These are phyloP conservation scores for Zygosaccharomyces lentus DNA, from an alignment of 805 yeast species.

Conservation along the genomic window DNA sequence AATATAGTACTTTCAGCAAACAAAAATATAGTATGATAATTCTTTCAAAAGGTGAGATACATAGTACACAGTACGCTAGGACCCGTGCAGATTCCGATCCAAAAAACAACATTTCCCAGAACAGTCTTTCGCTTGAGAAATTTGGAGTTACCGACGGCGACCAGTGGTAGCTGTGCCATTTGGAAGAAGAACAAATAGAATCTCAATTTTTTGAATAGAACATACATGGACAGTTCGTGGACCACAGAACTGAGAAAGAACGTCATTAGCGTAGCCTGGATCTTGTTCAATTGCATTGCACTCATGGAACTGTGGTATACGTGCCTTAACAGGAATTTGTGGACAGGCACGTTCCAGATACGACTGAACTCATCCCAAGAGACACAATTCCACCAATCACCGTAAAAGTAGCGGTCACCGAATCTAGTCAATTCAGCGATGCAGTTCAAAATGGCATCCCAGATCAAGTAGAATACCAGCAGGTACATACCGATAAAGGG, in stretches of 20 bases:
- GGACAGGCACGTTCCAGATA: slow-evolving; percentile 94
- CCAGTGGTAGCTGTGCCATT: slow-evolving; percentile 82
- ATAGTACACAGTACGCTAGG: slow-evolving; percentile 85
- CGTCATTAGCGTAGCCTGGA: slow-evolving; percentile 69
- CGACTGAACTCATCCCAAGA: slow-evolving; percentile 93
- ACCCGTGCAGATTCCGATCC: slow-evolving; percentile 88
- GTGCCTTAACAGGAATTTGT: slow-evolving; percentile 81
- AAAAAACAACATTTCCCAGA: slow-evolving; percentile 77
- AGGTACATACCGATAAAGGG: slow-evolving; percentile 73
- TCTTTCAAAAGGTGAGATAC: slow-evolving; percentile 62
- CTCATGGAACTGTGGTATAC: slow-evolving; percentile 90
- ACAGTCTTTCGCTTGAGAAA: slow-evolving; percentile 52
- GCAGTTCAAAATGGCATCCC: slow-evolving; percentile 91
- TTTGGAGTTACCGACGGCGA: slow-evolving; percentile 55
- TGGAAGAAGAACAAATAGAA: slow-evolving; percentile 79
- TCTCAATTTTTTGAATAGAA: slow-evolving; percentile 71
- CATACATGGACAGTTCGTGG: slow-evolving; percentile 92
- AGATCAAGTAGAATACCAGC: slow-evolving; percentile 78
- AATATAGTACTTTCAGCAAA: background rate
- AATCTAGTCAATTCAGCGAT: slow-evolving; percentile 83
- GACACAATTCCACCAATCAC: slow-evolving; percentile 96
- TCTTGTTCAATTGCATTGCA: slow-evolving; percentile 60
- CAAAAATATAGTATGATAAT: background rate
- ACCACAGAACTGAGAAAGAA: slow-evolving; percentile 74
- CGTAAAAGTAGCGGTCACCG: slow-evolving; percentile 90